Base-by-base conservation (phyloP, 768 basidiomycete species). In the Xerocomellus chrysenteron region DNA sequence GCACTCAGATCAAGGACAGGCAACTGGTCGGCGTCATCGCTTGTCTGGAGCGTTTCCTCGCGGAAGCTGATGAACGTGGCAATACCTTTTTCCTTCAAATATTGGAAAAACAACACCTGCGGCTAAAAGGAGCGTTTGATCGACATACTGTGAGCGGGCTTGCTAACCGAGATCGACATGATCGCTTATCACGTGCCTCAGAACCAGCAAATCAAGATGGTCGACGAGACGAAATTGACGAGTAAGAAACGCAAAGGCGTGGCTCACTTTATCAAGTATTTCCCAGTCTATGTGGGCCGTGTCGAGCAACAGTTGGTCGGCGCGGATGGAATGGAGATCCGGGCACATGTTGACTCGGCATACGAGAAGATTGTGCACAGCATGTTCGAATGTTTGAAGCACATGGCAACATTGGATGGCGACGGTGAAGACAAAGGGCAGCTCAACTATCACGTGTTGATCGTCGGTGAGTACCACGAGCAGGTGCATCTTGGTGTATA, bases 351-450 rank as follows among this genome's bases (percentile, higher is more conserved):
- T 35, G 89, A 98, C 65, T 74, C 77, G 5, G 88, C 91, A 1
- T 97, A 98, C 67, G 94, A 95, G 68, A 85, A 80, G 63, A 90
- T 98, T 42, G 89, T 94, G 37, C 85, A 88, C 58, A 79, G 86
- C 42, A 97, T 98, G 84, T 95, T 98, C 66, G 94, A 93, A 44
- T 88, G 85, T 14, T 72, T 98, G 58, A 94, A 94, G 73, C 94
- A 95, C 58, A 92, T 98, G 84, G 96, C 95, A 12, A 98, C 97
- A 71, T 75, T 96, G 80, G 90, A 94, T 54, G 91, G 92, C 0
- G 92, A 92, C 54, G 90, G 84, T 0, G 96, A 98, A 67, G 95
- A 94, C 71, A 98, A 98, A 73, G 94, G 94, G 0, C 94, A 96
- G 67, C 80, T 98, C 50, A 98, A 98, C 71, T 97, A 93, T 61